Evolutionary conservation across 352 stramenopile species (phyloP).

Genomic region (Hyaloperonospora brassicae): DNA sequence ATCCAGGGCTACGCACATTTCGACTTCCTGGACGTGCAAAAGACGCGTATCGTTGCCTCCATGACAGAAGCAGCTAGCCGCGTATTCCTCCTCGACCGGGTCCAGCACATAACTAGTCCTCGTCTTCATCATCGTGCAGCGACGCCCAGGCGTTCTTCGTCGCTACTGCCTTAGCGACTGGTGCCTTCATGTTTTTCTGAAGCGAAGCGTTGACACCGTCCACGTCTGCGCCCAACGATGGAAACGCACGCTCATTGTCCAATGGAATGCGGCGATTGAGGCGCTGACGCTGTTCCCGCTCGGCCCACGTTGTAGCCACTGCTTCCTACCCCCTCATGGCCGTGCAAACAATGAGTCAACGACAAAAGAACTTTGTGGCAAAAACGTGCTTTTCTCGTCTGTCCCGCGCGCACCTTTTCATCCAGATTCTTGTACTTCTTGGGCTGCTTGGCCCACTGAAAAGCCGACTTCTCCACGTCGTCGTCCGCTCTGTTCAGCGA

Average conservation of each 20-base stretch:
- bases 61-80: too few species aligned
- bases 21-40: too few species aligned
- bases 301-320: constrained; percentile 57
- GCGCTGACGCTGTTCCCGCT: constrained; percentile 69
- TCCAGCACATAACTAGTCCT: constrained; percentile 26
- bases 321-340: constrained; percentile 29
- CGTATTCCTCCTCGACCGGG: too few species aligned
- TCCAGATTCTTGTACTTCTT: constrained; percentile 75
- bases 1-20: too few species aligned
- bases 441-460: constrained; percentile 78
- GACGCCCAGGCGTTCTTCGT: constrained; percentile 71
- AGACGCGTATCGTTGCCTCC: too few species aligned
- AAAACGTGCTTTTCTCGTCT: neutral
- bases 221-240: constrained; percentile 53
- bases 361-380: neutral
- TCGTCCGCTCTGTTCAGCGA: constrained; percentile 42
- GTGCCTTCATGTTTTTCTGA: constrained; percentile 53
- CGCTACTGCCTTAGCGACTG: constrained; percentile 43
- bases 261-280: constrained; percentile 50
- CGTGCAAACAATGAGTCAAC: neutral
- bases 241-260: constrained; percentile 69
- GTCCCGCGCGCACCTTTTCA: constrained; percentile 24
- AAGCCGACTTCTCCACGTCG: constrained; percentile 38
- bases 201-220: constrained; percentile 32
- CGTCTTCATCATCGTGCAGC: constrained; percentile 58